Conservation (phyloP, 108 stramenopile species). For the Cylindrotheca closterium region DNA sequence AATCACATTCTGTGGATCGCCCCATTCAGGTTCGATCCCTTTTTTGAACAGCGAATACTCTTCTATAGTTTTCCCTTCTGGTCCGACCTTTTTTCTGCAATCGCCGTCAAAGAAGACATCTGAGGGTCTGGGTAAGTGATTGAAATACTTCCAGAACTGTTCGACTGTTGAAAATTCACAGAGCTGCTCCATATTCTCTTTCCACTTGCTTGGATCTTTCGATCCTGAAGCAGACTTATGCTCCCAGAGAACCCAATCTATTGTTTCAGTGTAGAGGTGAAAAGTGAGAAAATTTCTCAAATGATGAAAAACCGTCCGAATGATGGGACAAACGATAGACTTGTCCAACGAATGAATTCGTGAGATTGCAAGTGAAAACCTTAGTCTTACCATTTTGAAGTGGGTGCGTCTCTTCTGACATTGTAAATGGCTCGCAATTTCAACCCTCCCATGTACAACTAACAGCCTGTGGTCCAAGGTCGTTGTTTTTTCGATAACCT, state of each 20-base stretch:
- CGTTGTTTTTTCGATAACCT: too few species aligned
- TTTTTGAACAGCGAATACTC: slow-evolving; percentile 93
- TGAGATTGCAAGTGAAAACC: background rate
- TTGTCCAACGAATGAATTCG: background rate
- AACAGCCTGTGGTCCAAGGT: too few species aligned
- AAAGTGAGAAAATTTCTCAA: background rate
- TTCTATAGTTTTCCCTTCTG: slow-evolving; percentile 73
- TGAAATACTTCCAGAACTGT: slow-evolving; percentile 91
- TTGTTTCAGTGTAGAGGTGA: too few species aligned
- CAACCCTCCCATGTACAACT: too few species aligned
- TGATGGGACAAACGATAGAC: background rate
- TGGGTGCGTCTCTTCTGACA: slow-evolving; percentile 41
- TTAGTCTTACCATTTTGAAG: slow-evolving; percentile 42
- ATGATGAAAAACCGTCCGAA: background rate
- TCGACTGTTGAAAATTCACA: slow-evolving; percentile 84
- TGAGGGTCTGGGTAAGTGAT: slow-evolving; percentile 80
- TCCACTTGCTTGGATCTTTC: slow-evolving; percentile 77
- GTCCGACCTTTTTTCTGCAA: slow-evolving; percentile 72
- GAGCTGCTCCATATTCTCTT: slow-evolving; percentile 85
- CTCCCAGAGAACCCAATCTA: slow-evolving; percentile 92
- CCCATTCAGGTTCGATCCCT: slow-evolving; percentile 95
- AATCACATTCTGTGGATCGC: slow-evolving; percentile 81
- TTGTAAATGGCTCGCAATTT: slow-evolving; percentile 9
- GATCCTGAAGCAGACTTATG: slow-evolving; percentile 50
- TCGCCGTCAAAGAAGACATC: slow-evolving; percentile 89